Evolutionary conservation across 352 stramenopile species (phyloP).

Genomic region (Globisporangium polare): DNA sequence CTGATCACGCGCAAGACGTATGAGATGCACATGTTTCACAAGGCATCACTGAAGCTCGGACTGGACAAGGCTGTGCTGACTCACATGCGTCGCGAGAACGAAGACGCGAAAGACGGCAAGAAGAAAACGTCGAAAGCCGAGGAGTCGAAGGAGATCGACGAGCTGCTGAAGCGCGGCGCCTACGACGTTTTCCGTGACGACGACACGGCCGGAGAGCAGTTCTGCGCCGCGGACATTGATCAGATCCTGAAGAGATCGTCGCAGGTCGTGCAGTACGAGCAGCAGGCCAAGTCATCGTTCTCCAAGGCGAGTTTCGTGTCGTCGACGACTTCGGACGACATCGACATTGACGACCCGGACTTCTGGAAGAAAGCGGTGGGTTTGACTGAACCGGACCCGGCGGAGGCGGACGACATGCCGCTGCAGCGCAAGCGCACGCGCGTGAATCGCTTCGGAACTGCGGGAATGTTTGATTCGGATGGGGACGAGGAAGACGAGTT

Average conservation of each 20-base stretch:
- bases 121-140: slow-evolving; percentile 75
- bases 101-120: slow-evolving; percentile 56
- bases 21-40: slow-evolving; percentile 95
- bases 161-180: slow-evolving; percentile 87
- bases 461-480: slow-evolving; percentile 56
- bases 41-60: slow-evolving; percentile 89
- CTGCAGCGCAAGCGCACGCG: slow-evolving; percentile 85
- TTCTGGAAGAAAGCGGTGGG: slow-evolving; percentile 99
- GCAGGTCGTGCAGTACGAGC: slow-evolving; percentile 82
- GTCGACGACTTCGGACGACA: slow-evolving; percentile 85
- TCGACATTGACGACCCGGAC: slow-evolving; percentile 98
- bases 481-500: slow-evolving; percentile 62
- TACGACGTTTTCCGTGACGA: slow-evolving; percentile 93
- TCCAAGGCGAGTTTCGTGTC: slow-evolving; percentile 93
- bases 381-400: slow-evolving; percentile 63
- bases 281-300: slow-evolving; percentile 85
- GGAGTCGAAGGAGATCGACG: slow-evolving; percentile 90
- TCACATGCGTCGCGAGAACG: slow-evolving; percentile 88
- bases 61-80: slow-evolving; percentile 92
- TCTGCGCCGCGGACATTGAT: slow-evolving; percentile 97
- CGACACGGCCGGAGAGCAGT: slow-evolving; percentile 91
- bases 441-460: slow-evolving; percentile 71
- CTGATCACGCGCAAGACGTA: slow-evolving; percentile 92
- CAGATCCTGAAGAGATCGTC: slow-evolving; percentile 93
- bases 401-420: slow-evolving; percentile 60